phyloP scores from a whole-genome alignment of 306 rosid genomes.

The Biancaea sappan region DNA sequence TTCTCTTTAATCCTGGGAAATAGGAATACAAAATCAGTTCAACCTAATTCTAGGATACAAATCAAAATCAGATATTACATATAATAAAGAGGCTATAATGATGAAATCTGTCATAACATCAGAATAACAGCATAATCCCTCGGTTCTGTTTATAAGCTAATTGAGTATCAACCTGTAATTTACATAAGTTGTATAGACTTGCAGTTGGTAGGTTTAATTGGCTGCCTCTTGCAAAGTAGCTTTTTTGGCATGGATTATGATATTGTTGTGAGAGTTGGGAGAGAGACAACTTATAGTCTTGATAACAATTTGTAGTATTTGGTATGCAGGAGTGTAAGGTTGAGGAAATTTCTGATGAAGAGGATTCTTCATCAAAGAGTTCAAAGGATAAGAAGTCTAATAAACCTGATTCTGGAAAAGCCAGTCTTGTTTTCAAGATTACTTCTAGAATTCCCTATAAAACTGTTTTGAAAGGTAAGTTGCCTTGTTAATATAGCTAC shows the following conservation, averaged over 20 bases:
- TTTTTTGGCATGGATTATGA: conserved; percentile 14
- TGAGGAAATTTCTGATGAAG: conserved; percentile 84
- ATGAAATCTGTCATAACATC: no score
- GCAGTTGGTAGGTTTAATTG: neutral
- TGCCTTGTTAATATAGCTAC: conserved; percentile 6
- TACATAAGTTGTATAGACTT: neutral
- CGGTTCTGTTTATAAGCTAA: conserved; percentile 5
- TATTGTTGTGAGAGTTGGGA: conserved; percentile 8
- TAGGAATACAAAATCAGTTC: no score
- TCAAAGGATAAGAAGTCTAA: conserved; percentile 90
- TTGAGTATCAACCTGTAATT: conserved; percentile 12
- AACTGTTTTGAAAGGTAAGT: conserved; percentile 85
- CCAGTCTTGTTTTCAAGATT: conserved; percentile 78
- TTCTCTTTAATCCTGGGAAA: no score
- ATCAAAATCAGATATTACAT: no score
- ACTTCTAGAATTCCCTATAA: conserved; percentile 88
- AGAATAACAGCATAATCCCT: no score
- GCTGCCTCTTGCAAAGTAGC: neutral
- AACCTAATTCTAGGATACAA: no score
- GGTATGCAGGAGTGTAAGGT: conserved; percentile 74
- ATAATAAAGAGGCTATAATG: no score
- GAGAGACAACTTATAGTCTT: conserved; percentile 4
- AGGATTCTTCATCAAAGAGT: conserved; percentile 73
- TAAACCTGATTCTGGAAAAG: conserved; percentile 76
- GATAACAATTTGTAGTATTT: conserved; percentile 27